Evolutionary conservation across 768 basidiomycete species (phyloP), one percentile per base, ranked within the genome.

Genomic region (Collybiopsis luxurians): DNA sequence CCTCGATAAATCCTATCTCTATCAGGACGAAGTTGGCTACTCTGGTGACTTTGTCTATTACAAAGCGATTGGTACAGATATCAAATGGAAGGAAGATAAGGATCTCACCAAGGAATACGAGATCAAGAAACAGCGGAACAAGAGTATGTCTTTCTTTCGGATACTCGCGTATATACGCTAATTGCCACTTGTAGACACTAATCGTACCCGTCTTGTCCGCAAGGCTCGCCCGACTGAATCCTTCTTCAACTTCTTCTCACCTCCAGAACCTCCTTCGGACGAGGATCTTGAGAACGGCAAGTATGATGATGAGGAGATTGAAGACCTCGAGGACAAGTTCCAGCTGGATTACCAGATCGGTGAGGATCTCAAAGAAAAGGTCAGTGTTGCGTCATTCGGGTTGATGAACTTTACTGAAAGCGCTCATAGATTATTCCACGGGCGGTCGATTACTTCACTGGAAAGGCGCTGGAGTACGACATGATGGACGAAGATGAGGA

Each of bases 51-150:
- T 96, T 67, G 86, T 96, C 48, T 99, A 96, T 73, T 94, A 97
- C 78, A 88, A 85, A 59, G 93, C 96, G 46, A 85, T 92, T 66
- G 96, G 96, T n/a, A 89, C 89, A 44, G 82, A 87, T 66, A 95
- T 99, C 76, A 85, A 87, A 72, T 99, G 96, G 96, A 96, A 96
- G 76, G 95, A 92, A 71, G 95, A 96, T 64, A 95, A 97, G 77
- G 93, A 99, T 74, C 80, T 99, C 57, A 99, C 96, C 51, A 93
- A 94, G 76, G 91, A 92, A 75, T 90, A 92, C 65, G 96, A 98
- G 78, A 95, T 98, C 72, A 97, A 96, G 83, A 98, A 97, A 80
- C 96, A 98, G 76, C 80, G 96, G 66, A 99, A 99, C 78, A 99
- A 98, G 83, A 95, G 95, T 97, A 66, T 55, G 84, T 74, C 24